A percentile compares a stretch with the other conserved stretches of the same genome.
These are phyloP conservation scores for Geoglossum glabrum DNA, from an alignment of 495 filamentous ascomycete genomes.

Conservation along the genomic window DNA sequence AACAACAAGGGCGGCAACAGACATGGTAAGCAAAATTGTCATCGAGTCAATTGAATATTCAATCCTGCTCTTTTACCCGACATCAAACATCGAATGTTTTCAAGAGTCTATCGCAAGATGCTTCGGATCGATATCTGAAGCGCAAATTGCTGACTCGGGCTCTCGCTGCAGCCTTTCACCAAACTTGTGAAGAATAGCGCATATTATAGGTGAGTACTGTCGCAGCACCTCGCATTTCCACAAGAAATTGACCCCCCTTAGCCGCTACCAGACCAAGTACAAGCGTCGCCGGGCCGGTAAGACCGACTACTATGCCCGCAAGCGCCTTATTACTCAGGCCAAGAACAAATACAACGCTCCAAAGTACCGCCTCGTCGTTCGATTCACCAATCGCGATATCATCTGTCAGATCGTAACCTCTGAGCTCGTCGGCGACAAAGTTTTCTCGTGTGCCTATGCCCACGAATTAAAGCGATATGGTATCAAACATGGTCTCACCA, in stretches of 20 bases:
- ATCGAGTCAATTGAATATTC: background rate
- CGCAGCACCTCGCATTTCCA: background rate
- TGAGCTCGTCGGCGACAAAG: constrained; percentile 94
- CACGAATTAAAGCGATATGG: constrained; percentile 97
- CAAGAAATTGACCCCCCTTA: constrained; percentile 18
- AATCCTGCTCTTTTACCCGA: background rate
- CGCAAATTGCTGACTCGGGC: constrained; percentile 96
- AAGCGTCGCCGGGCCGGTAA: constrained; percentile 88
- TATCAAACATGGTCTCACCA: constrained; percentile 94
- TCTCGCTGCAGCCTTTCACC: constrained; percentile 57
- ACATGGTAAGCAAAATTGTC: constrained; percentile 4
- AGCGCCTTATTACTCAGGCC: constrained; percentile 97
- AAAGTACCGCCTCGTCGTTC: constrained; percentile 98
- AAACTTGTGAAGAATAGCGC: constrained; percentile 91
- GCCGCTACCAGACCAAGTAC: constrained; percentile 99
- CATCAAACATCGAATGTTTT: background rate
- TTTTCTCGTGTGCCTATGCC: constrained; percentile 78
- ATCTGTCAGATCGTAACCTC: constrained; percentile 92
- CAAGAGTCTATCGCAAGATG: constrained; percentile 52
- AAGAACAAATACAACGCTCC: constrained; percentile 99
- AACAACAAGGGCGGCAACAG: background rate
- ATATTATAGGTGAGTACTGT: constrained; percentile 71
- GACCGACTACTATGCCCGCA: constrained; percentile 99
- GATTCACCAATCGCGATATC: constrained; percentile 99
- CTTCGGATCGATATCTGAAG: constrained; percentile 86